Evolutionary conservation across 148 eudicot species (phyloP), one percentile per base, ranked within the genome.

Genomic region (Rhododendron griersonianum): DNA sequence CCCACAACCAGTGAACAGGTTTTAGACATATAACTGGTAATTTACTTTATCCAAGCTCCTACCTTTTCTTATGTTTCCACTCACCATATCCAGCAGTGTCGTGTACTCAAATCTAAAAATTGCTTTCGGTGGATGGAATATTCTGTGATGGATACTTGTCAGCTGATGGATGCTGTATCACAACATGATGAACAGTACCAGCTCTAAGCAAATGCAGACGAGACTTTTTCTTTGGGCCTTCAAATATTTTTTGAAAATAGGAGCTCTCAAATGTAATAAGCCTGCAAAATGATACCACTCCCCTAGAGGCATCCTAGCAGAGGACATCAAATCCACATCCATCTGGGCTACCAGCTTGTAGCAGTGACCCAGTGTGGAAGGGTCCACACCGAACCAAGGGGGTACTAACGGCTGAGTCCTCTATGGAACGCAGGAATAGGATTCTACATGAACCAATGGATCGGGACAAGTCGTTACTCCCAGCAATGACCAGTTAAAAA

Each of bases 1-100:
- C 44, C 84, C 14, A 14, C 73, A 41, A 53, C 57, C 44, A n/a
- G 50, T 74, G 84, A 86, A 81, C 59, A 86, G 47, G 41, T 53
- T 81, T 50, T 81, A 21, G 84, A 81, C 61, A 35, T 28, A 11
- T 86, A 41, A 81, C 18, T 47, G 44, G 79, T 41, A 35, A 53
- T 74, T 11, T 69, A 75, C 80, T 25, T 25, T 16, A 79, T 45
- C 25, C 23, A 79, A 44, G 3, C 33, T 63, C 55, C 53, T 19
- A 18, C n/a, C 50, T 57, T 75, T 23, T 48, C 15, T 3, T 13
- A 28, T 37, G 51, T 41, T 79, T 76, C 82, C 81, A 3, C 13
- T 44, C 48, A 21, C 51, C 41, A 21, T 84, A 48, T 48, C 16
- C 37, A 8, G 11, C 13, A 16, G 1, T 47, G n/a, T 73, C 14